Conservation (phyloP, 306 rosid genomes). For the Fagus crenata region DNA sequence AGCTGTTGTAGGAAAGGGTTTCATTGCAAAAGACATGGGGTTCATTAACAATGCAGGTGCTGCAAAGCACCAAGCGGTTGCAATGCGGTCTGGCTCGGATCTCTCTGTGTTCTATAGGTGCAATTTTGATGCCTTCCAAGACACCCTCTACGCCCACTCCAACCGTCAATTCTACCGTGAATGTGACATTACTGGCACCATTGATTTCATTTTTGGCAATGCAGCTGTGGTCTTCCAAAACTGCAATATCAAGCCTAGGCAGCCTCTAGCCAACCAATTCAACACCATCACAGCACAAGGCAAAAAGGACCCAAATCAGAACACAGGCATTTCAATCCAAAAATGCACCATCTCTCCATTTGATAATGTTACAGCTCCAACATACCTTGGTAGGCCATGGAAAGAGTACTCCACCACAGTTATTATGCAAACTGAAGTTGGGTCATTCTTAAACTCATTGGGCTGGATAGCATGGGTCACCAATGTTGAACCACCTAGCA, state of each 20-base stretch:
- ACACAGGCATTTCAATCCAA: constrained; percentile 79
- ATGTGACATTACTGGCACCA: constrained; percentile 76
- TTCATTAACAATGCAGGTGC: constrained; percentile 82
- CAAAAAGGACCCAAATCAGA: constrained; percentile 72
- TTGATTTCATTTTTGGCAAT: constrained; percentile 93
- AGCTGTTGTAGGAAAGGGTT: constrained; percentile 82
- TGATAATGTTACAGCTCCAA: constrained; percentile 46
- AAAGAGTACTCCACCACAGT: constrained; percentile 74
- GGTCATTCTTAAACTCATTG: constrained; percentile 50
- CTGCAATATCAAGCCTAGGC: constrained; percentile 71
- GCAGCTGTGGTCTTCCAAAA: constrained; percentile 74
- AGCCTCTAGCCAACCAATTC: constrained; percentile 75
- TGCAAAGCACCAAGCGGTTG: constrained; percentile 86
- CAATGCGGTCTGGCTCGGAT: constrained; percentile 79
- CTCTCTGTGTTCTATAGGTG: constrained; percentile 63
- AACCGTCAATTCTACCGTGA: constrained; percentile 90
- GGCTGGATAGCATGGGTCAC: constrained; percentile 77
- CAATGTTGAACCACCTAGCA: constrained; percentile 54
- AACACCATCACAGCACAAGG: constrained; percentile 96
- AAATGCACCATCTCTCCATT: constrained; percentile 45
- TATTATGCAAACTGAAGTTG: constrained; percentile 61
- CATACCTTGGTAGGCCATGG: constrained; percentile 96
- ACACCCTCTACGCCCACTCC: constrained; percentile 87
- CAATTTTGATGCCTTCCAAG: constrained; percentile 73
- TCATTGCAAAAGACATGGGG: constrained; percentile 74